These are phyloP conservation scores for Citrus medica DNA, from an alignment of 345 rosid species.

Conservation along the genomic window DNA sequence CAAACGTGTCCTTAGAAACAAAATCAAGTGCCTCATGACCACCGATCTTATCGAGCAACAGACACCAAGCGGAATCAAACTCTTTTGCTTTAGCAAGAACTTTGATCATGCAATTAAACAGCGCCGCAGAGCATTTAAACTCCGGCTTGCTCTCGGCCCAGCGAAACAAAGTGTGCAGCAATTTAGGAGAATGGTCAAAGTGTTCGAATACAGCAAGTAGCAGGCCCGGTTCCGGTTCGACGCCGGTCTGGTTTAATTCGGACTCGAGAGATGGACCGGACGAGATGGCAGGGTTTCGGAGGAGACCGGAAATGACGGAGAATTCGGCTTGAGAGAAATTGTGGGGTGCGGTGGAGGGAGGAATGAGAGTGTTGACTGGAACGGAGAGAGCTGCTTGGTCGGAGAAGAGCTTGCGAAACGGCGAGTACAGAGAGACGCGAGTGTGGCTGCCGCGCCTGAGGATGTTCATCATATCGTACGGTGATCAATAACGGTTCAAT, in stretches of 20 bases:
- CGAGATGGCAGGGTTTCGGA: constrained; percentile 34
- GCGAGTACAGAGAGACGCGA: background rate
- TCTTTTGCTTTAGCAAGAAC: constrained; percentile 63
- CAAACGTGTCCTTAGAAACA: constrained; percentile 65
- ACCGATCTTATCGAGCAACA: constrained; percentile 51
- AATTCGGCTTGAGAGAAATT: constrained; percentile 37
- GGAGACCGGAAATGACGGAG: constrained; percentile 45
- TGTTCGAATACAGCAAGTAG: constrained; percentile 48
- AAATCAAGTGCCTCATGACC: constrained; percentile 26
- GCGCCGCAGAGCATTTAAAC: constrained; percentile 37
- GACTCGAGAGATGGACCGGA: constrained; percentile 46
- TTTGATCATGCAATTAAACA: constrained; percentile 49
- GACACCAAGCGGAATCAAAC: constrained; percentile 68
- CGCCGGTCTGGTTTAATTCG: constrained; percentile 49
- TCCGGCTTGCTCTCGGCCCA: constrained; percentile 75
- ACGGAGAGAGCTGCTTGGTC: constrained; percentile 30
- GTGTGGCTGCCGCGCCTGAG: constrained; percentile 16
- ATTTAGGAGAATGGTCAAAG: constrained; percentile 63
- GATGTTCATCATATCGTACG: background rate
- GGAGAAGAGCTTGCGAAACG: constrained; percentile 22
- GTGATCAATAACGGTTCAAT: no score
- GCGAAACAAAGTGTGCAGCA: constrained; percentile 52
- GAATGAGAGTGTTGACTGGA: constrained; percentile 30
- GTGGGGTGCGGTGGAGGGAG: constrained; percentile 16
- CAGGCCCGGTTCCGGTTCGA: constrained; percentile 48